Evolutionary conservation across 768 basidiomycete species (phyloP), one percentile per base, ranked within the genome.

Genomic region (Coprinopsis sp.): DNA sequence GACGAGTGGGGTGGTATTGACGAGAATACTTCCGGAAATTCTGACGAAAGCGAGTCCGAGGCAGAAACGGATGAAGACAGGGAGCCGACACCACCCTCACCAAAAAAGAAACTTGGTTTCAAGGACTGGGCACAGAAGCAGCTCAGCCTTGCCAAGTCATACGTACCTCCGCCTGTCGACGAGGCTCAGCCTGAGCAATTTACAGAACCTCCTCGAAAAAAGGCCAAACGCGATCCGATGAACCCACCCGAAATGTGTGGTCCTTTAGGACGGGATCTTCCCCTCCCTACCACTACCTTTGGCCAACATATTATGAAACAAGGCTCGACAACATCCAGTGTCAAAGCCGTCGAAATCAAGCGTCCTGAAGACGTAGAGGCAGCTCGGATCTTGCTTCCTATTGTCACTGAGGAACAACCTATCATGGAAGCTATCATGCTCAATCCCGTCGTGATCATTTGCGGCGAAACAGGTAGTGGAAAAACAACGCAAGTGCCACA

Each of bases 401-500:
- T 98, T 51, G 77, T 91, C 16, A 81, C 87, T 6, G 94, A 98
- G 62, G 96, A 99, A 58, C 93, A 98, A 58, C 75, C 81, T 2
- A 91, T 99, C 45, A 87, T 98, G 82, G 93, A 95, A 58, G 80
- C 91, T 4, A 81, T 99, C 36, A 64, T 91, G 44, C 69, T 96
- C 28, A 82, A 98, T 61, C 81, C 87, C 0, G 87, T 95, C 5
- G 84, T 92, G 23, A 77, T 94, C 47, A 83, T 96, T 34, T 78
- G 76, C 46, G 78, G 96, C 64, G 95, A 99, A 72, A 99, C 96
- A 13, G 96, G 96, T 39, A 94, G 91, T 59, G 96, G 96, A 37
- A 99, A 98, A 69, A 98, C 96, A 1, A 99, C 96, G 0, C 96
- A 98, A 63, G 83, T 98, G 6, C 96, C 96, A 10, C 96, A 98